A percentile compares a stretch with the other conserved stretches of the same genome.
Evolutionary conservation across 225 moss, liverwort and hornwort species (phyloP).

Genomic region (Anthoceros angustus): DNA sequence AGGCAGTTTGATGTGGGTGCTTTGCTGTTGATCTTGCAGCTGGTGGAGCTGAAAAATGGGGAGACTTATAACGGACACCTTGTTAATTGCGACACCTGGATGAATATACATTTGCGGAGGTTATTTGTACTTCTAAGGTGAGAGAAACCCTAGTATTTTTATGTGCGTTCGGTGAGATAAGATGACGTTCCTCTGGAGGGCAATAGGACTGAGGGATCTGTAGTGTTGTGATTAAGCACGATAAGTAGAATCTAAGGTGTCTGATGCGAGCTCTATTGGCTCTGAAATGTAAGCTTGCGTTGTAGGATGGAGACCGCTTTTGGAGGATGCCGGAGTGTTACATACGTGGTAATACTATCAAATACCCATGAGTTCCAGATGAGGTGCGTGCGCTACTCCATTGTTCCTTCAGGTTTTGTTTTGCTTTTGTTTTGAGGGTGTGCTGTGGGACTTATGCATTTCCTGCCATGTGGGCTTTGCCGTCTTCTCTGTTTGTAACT

Average conservation of each 20-base stretch:
- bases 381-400: constrained; percentile 31
- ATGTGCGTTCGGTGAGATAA: neutral
- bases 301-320: constrained; percentile 89
- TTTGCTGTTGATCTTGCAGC: constrained; percentile 27
- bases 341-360: constrained; percentile 87
- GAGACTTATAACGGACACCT: constrained; percentile 90
- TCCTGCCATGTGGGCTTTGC: neutral
- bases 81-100: constrained; percentile 91
- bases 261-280: constrained; percentile 6
- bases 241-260: constrained; percentile 1
- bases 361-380: constrained; percentile 81
- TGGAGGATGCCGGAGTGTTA: constrained; percentile 99
- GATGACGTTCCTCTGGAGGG: neutral
- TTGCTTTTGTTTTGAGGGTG: neutral
- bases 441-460: neutral
- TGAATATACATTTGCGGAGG: constrained; percentile 99
- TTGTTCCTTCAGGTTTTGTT: neutral
- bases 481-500: neutral
- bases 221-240: too few relatives aligned
- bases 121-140: constrained; percentile 95
- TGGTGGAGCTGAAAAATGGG: constrained; percentile 93
- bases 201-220: too few relatives aligned
- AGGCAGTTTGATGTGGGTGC: too few relatives aligned
- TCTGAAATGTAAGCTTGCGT: constrained; percentile 25
- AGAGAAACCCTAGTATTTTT: neutral